These are phyloP conservation scores for Boletus subcaerulescens DNA, from an alignment of 768 basidiomycete genomes.

Conservation along the genomic window DNA sequence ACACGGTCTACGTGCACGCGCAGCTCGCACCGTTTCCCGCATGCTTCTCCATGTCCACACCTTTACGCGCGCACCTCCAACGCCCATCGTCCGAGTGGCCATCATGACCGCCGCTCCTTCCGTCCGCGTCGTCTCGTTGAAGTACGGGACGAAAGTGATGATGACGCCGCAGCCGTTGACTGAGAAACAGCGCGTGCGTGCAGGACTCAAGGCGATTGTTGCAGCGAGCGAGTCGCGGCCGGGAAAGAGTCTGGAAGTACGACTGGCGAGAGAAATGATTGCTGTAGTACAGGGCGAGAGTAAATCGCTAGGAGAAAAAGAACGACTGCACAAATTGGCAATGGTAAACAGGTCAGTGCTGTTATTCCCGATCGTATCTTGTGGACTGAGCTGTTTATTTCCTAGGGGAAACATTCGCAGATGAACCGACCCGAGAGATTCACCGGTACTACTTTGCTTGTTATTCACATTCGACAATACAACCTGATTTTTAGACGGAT, in stretches of 20 bases:
- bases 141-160: slow-evolving; percentile 62
- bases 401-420: slow-evolving; percentile 23
- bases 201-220: slow-evolving; percentile 71
- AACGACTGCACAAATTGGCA: slow-evolving; percentile 61
- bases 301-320: slow-evolving; percentile 58
- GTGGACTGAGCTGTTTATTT: slow-evolving; percentile 1
- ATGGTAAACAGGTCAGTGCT: slow-evolving; percentile 71
- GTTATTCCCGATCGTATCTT: neutral
- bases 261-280: slow-evolving; percentile 79
- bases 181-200: slow-evolving; percentile 75
- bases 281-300: slow-evolving; percentile 63
- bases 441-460: no score
- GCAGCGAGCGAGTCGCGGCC: slow-evolving; percentile 54
- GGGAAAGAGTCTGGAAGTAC: slow-evolving; percentile 59
- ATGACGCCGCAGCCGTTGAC: slow-evolving; percentile 67
- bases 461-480: no score
- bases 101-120: slow-evolving; percentile 67
- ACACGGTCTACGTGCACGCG: slow-evolving; percentile 63
- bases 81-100: slow-evolving; percentile 77
- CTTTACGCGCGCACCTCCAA: slow-evolving; percentile 71
- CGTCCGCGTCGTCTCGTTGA: slow-evolving; percentile 57
- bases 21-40: slow-evolving; percentile 52
- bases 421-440: neutral
- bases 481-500: no score
- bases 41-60: slow-evolving; percentile 72